Evolutionary conservation across 148 eudicot species (phyloP), one percentile per base, ranked within the genome.

Genomic region (Chenopodium formosanum): DNA sequence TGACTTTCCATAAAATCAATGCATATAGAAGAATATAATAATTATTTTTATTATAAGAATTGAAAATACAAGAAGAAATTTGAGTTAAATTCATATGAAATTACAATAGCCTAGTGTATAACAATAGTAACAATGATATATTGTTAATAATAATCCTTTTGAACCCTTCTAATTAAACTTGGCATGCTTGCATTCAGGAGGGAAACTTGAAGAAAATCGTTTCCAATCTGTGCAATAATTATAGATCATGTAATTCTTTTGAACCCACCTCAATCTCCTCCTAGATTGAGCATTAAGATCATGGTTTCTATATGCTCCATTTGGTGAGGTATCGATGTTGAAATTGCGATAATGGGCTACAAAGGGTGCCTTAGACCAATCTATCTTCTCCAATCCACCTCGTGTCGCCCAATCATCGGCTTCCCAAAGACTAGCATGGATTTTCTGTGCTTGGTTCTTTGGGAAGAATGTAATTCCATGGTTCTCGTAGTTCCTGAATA

Each of bases 331-430:
- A 56, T 90, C 86, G 20, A 82, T 88, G 56, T 87, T 88, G 48
- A 87, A 88, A 79, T 85, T 84, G 20, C 91, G 75, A 71, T 88
- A 90, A 69, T 70, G 85, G 0, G 92, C 92, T 1, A 70, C 82
- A 71, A 90, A 90, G 1, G 92, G 92, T 0, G 91, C 89, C 74
- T 85, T 87, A 9, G 87, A 29, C 91, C 91, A 89, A 14, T 89
- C 88, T 0, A 89, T 84, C 73, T 85, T 87, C 0, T 85, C 77
- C 7, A 68, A 60, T 0, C 91, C 91, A 2, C 91, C 91, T 82
- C 81, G 80, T 9, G 91, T 89, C 0, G 91, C 91, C 91, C 91
- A 89, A 53, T 89, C 86, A 37, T 85, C 89, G 31, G 89, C 91
- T 1, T 86, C 81, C 89, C 88, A 89, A 2, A 87, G 82, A 74